These are phyloP conservation scores for Cyclostephanos tholiformis DNA, from an alignment of 108 stramenopile genomes.

Conservation along the genomic window DNA sequence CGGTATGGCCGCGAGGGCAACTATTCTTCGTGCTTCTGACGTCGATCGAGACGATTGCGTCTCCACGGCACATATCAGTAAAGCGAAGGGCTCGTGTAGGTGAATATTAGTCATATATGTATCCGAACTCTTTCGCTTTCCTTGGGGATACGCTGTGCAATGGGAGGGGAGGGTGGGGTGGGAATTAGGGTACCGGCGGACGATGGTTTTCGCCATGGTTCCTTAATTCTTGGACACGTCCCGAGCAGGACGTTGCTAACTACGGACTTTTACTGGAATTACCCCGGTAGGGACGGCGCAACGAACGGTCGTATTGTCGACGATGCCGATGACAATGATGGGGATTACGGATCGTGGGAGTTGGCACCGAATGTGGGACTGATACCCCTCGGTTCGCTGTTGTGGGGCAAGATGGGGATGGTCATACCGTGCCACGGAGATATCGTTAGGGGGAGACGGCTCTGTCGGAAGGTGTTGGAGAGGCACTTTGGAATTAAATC, in stretches of 20 bases:
- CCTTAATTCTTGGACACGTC: constrained; percentile 29
- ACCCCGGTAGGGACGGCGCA: constrained; percentile 65
- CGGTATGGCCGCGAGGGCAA: constrained; percentile 61
- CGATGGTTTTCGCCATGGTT: too few species aligned
- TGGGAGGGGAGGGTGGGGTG: too few species aligned
- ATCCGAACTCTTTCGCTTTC: too few species aligned
- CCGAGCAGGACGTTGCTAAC: constrained; percentile 70
- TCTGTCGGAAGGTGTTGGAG: constrained; percentile 60
- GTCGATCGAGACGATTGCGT: constrained; percentile 2
- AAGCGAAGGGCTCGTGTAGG: constrained; percentile 11
- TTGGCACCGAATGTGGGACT: constrained; percentile 67
- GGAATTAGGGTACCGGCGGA: too few species aligned
- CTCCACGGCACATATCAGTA: constrained; percentile 6
- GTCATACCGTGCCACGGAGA: constrained; percentile 88
- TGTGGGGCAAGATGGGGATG: constrained; percentile 83
- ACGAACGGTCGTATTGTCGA: constrained; percentile 59
- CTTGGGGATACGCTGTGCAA: too few species aligned
- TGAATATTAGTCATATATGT: neutral
- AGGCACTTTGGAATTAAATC: constrained; percentile 52
- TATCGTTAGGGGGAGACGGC: constrained; percentile 67
- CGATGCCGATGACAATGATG: constrained; percentile 25
- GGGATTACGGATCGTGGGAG: constrained; percentile 68
- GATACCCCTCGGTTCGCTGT: constrained; percentile 64
- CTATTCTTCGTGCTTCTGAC: constrained; percentile 61
- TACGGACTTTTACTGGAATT: constrained; percentile 90